Percentiles rank a stretch among this genome's conserved stretches.
phyloP scores from a whole-genome alignment of 306 rosid genomes.

The Quercus bicolor region DNA sequence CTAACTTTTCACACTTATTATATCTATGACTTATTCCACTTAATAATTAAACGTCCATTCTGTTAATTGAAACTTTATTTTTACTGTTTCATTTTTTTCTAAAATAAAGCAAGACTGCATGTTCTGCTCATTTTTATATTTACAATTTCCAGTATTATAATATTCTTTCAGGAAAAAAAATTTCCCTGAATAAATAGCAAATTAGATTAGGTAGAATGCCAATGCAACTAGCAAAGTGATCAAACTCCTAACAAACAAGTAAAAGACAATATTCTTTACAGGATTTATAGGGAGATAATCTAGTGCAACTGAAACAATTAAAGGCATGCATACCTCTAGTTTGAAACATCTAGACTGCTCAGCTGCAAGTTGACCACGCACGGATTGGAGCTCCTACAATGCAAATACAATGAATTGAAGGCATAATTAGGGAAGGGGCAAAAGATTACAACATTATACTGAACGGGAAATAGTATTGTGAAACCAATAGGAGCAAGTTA shows the following conservation, averaged over 20 bases:
- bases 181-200: background rate
- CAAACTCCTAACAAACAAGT: background rate
- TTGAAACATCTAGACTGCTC: conserved; percentile 98
- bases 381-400: conserved; percentile 88
- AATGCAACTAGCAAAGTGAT: background rate
- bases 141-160: background rate
- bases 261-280: background rate
- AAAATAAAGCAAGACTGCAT: background rate
- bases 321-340: conserved; percentile 66
- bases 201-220: background rate
- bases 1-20: background rate
- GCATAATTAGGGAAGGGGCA: conserved; percentile 9
- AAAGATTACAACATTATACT: background rate
- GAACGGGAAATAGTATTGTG: background rate
- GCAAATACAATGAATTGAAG: conserved; percentile 3
- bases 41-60: background rate
- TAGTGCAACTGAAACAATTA: conserved; percentile 1
- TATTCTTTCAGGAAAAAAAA: background rate
- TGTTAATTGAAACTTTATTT: background rate
- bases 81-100: background rate
- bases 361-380: conserved; percentile 84
- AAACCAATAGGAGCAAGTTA: background rate
- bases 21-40: background rate
- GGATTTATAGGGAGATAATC: background rate
- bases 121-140: background rate